Conservation (phyloP, 192 early-diverging fungal species). For the Borealophlyctis nickersoniae region DNA sequence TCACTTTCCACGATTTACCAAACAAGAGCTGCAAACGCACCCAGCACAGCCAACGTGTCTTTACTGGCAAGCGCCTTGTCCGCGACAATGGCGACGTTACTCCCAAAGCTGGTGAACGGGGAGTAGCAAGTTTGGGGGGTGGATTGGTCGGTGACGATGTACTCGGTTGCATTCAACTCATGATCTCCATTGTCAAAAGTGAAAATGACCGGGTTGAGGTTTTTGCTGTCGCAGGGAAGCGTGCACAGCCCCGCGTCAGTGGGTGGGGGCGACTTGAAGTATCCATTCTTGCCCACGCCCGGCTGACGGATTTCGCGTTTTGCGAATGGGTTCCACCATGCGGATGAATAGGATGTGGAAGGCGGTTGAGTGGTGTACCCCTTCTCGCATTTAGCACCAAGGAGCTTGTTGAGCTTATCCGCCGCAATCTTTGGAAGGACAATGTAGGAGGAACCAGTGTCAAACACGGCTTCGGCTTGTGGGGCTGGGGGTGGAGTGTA, state of each 20-base stretch:
- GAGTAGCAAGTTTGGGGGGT: background rate
- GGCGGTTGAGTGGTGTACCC: no score
- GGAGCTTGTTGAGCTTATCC: slow-evolving; percentile 9
- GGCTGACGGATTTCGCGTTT: no score
- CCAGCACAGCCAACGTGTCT: background rate
- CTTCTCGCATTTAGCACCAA: slow-evolving; percentile 17
- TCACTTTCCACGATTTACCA: no score
- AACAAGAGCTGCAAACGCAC: background rate
- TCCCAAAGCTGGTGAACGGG: background rate
- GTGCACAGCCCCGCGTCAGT: background rate
- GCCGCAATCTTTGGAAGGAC: slow-evolving; percentile 17
- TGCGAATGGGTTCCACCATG: no score
- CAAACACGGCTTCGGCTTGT: slow-evolving; percentile 11
- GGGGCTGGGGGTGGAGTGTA: background rate
- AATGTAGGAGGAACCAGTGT: slow-evolving; percentile 13
- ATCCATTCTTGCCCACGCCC: background rate
- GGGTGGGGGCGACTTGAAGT: background rate
- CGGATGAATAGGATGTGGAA: no score
- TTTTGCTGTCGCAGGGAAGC: background rate
- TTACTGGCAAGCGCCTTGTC: background rate
- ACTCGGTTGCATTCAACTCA: background rate
- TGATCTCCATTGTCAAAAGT: background rate
- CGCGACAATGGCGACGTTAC: no score
- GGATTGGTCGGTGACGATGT: background rate
- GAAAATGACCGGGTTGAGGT: background rate